Evolutionary conservation across 306 rosid genomes (phyloP), one percentile per base, ranked within the genome.

Genomic region (Rosa multiflora): DNA sequence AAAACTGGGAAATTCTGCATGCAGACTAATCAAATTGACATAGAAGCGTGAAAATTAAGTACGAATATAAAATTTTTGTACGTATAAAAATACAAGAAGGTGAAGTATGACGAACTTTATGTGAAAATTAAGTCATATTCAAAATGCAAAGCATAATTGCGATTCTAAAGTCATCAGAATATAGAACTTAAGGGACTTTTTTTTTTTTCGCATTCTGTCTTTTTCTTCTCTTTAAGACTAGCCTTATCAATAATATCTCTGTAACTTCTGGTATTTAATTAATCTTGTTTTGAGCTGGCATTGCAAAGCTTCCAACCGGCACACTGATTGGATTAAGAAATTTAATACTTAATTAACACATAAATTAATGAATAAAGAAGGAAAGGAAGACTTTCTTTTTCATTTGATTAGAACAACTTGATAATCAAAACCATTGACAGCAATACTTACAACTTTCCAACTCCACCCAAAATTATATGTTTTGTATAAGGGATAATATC

Each of bases 231-330:
- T 26, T 37, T 1, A 52, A 32, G 73, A 44, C 68, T 64, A 35
- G 14, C 26, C 66, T 14, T n/a, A 12, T 58, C 48, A 18, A 40
- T 52, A 42, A 67, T 63, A 74, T 26, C 18, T 51, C 56, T 66
- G 59, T 48, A 48, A 21, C 5, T 62, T 74, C 40, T 8, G 14
- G 72, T 71, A 62, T 44, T 58, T 13, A 9, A 64, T 74, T 71
- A 70, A 55, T 81, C 40, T 10, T 68, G 40, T 67, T 47, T 49
- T 40, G n/a, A 67, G 80, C 80, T 78, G 78, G 29, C 76, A 64
- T 39, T 43, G 78, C 78, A 53, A 78, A 79, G 79, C 73, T 72
- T 79, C 67, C 83, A 70, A 77, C 82, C 81, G 76, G 82, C 77
- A 63, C 59, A 32, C 72, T n/a, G 39, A 56, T 49, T 77, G 66